phyloP scores from a whole-genome alignment of 2,329 filamentous ascomycete species.

The Fusarium keratoplasticum region DNA sequence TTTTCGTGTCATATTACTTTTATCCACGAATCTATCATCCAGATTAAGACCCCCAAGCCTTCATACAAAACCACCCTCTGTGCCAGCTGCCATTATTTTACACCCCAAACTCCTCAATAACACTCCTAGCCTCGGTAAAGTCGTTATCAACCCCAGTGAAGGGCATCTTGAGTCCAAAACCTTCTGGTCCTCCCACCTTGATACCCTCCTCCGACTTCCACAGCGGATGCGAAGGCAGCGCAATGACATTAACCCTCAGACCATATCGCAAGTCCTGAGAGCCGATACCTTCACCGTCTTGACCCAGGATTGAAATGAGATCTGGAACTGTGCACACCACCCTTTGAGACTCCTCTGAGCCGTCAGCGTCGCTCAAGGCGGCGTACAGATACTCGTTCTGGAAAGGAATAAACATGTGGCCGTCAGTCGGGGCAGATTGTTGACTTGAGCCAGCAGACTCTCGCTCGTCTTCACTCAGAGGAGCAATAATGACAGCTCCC shows the following conservation, averaged over 20 bases:
- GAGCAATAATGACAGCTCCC: conserved; percentile 52
- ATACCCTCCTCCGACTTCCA: conserved; percentile 57
- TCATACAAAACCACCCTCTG: not conserved
- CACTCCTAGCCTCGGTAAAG: conserved; percentile 60
- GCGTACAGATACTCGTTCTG: conserved; percentile 57
- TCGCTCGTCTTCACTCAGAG: conserved; percentile 47
- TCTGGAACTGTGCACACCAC: conserved; percentile 52
- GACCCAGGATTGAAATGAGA: conserved; percentile 52
- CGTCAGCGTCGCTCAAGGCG: conserved; percentile 46
- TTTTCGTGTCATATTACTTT: not conserved
- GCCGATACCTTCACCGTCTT: conserved; percentile 62
- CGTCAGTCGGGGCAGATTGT: conserved; percentile 32
- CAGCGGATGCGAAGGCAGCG: conserved; percentile 60
- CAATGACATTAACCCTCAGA: conserved; percentile 62
- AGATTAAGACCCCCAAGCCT: not conserved
- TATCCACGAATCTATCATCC: not conserved
- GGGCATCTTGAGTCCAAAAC: conserved; percentile 48
- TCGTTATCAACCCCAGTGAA: conserved; percentile 45
- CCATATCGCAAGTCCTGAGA: conserved; percentile 64
- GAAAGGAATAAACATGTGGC: conserved; percentile 54
- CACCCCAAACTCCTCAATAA: conserved; percentile 61
- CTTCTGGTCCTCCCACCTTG: conserved; percentile 50
- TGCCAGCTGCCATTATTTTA: conserved; percentile 5
- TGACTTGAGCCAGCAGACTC: conserved; percentile 32
- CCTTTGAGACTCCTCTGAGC: conserved; percentile 44